A percentile compares a stretch with the other conserved stretches of the same genome.
Evolutionary conservation across 1,284 basidiomycete genomes (phyloP).

Genomic region (Boletus putidus): DNA sequence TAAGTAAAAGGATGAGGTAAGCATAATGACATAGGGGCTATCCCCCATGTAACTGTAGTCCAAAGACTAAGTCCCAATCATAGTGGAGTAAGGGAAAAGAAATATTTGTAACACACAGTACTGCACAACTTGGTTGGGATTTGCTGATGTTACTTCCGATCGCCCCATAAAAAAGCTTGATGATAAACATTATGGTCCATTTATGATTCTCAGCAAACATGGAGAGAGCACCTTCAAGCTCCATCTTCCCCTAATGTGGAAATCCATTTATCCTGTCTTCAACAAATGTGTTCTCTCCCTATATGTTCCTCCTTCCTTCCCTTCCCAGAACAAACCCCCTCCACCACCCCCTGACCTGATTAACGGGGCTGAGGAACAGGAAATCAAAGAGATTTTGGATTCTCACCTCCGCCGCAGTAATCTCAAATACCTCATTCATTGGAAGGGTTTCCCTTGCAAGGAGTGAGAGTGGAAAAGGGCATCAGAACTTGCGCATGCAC

Average conservation of each 20-base stretch:
- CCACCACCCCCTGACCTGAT: not conserved
- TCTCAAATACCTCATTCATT: not conserved
- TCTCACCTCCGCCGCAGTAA: rapidly evolving
- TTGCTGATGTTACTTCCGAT: not conserved
- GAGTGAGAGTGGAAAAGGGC: constrained; percentile 9
- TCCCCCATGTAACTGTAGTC: no score
- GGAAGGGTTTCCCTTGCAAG: constrained; percentile 5
- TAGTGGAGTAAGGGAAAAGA: no score
- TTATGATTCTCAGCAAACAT: constrained; percentile 22
- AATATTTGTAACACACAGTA: no score
- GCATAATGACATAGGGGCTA: no score
- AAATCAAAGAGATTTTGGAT: constrained; percentile 4
- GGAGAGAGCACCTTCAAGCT: constrained; percentile 19
- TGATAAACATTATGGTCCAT: constrained; percentile 18
- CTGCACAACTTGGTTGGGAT: no score
- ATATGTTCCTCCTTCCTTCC: constrained; percentile 2
- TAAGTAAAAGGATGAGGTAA: no score
- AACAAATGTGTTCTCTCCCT: constrained; percentile 14
- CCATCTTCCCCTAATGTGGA: constrained; percentile 5
- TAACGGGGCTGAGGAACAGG: not conserved
- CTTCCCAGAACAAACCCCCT: not conserved
- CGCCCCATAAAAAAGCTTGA: constrained; percentile 20
- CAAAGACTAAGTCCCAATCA: no score
- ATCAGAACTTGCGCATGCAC: not conserved
- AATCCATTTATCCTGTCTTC: constrained; percentile 20